Evolutionary conservation across 116 monocot genomes (phyloP), one percentile per base, ranked within the genome.

Genomic region (Dioscorea cayenensis): DNA sequence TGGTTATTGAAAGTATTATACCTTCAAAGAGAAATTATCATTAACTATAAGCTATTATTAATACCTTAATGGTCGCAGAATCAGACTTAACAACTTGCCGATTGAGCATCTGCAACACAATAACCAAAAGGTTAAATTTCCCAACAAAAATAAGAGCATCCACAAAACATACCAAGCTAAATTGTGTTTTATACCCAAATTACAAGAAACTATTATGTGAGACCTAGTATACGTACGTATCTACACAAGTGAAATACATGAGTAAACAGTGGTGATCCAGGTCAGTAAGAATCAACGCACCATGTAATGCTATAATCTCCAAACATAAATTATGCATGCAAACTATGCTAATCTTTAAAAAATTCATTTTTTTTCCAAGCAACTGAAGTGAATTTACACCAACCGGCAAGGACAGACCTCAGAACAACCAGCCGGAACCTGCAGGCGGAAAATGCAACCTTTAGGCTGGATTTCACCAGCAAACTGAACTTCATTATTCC

Each of bases 401-500:
- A 55, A 55, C 43, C 0, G 62, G 12, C n/a, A 9, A 62, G 25
- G n/a, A 60, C 76, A 72, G 14, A 97, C 97, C 85, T 93, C 75
- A n/a, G 17, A 63, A 60, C 79, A 79, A 37, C 93, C 86, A 10
- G 82, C 29, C 63, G 86, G 83, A 67, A 97, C 79, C 74, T 80
- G 78, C 76, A 97, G 75, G 19, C 67, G 66, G 35, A 90, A 97
- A 75, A 74, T 80, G 22, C 97, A 90, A 16, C 97, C 97, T 67
- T 70, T 76, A 13, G 88, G 88, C 69, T 97, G 93, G 60, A 97
- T 80, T 67, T 88, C 65, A 11, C 97, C 97, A 67, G 97, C 92
- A 83, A 97, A 97, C 75, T 97, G 97, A 27, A 97, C 78, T 73
- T 97, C 97, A 69, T 93, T 97, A 63, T 97, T 97, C 80, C 97